Conservation (phyloP, 495 filamentous ascomycete genomes). For the Penicillium flavigenum region DNA sequence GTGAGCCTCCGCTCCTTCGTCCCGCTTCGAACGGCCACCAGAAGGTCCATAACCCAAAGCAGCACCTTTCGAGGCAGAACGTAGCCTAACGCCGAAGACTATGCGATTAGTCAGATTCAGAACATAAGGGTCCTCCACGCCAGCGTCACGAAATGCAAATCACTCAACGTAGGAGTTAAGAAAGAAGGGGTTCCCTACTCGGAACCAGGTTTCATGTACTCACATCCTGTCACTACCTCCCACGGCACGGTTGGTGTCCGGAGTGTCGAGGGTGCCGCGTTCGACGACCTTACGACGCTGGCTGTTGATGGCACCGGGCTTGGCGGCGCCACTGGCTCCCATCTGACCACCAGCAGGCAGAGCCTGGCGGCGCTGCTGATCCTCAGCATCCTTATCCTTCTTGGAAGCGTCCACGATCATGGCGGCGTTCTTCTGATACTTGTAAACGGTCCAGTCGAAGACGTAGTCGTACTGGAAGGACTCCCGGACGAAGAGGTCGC, state of each 20-base stretch:
- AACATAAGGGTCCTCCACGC: slow-evolving; percentile 68
- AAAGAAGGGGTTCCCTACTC: slow-evolving; percentile 78
- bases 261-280: slow-evolving; percentile 69
- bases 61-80: slow-evolving; percentile 87
- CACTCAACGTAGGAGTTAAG: slow-evolving; percentile 73
- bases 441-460: slow-evolving; percentile 99
- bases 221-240: slow-evolving; percentile 98
- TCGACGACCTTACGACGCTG: slow-evolving; percentile 84
- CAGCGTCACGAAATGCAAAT: slow-evolving; percentile 72
- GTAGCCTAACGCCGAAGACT: slow-evolving; percentile 92
- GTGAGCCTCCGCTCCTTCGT: slow-evolving; percentile 57
- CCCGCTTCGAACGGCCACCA: slow-evolving; percentile 74
- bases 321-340: slow-evolving; percentile 58
- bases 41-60: slow-evolving; percentile 66
- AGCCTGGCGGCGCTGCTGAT: slow-evolving; percentile 62
- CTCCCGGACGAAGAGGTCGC: slow-evolving; percentile 97
- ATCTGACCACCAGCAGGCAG: slow-evolving; percentile 62
- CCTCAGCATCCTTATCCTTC: slow-evolving; percentile 73
- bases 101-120: slow-evolving; percentile 79
- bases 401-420: slow-evolving; percentile 78
- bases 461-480: slow-evolving; percentile 99
- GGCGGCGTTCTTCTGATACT: slow-evolving; percentile 99
- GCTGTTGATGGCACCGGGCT: slow-evolving; percentile 70
- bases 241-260: slow-evolving; percentile 83
- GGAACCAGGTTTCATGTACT: slow-evolving; percentile 81